Conservation (phyloP, 148 eudicot species). For the Vaccinium corymbosum region DNA sequence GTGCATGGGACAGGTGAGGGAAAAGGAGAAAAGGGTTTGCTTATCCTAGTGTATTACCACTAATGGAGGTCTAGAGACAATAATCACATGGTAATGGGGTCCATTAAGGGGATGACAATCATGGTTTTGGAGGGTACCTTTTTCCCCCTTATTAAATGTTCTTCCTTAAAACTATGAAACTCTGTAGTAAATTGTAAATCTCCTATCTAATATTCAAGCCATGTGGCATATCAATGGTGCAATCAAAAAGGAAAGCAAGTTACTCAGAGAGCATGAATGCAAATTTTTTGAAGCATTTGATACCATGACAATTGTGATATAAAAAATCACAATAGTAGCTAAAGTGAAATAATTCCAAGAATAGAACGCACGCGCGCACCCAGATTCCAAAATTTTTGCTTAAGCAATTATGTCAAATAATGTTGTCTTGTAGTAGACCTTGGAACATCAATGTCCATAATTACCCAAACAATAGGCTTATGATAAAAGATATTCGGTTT, state of each 20-base stretch:
- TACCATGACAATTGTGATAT: not conserved
- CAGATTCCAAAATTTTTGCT: constrained; percentile 27
- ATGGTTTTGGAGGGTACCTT: not conserved
- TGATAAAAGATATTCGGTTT: constrained; percentile 1
- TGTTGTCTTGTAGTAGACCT: constrained; percentile 20
- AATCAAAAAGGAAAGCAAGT: not conserved
- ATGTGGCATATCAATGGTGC: not conserved
- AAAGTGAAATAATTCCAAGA: constrained; percentile 6
- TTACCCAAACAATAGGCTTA: not conserved
- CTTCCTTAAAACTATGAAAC: not conserved
- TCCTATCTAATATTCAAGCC: not conserved
- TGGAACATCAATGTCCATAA: constrained; percentile 27
- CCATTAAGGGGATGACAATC: constrained; percentile 11
- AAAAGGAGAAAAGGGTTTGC: not conserved
- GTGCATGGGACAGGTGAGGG: not conserved
- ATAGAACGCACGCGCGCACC: constrained; percentile 19
- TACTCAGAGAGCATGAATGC: not conserved
- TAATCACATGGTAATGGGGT: not conserved
- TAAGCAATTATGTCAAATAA: constrained; percentile 24
- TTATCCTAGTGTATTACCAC: not conserved
- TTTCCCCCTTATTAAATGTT: not conserved
- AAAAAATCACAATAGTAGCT: not conserved
- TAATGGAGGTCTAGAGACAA: not conserved
- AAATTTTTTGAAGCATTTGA: constrained; percentile 6
- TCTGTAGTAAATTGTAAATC: not conserved